Base-by-base conservation (phyloP, 2,329 filamentous ascomycete species). In the Plectosphaerella plurivora region DNA sequence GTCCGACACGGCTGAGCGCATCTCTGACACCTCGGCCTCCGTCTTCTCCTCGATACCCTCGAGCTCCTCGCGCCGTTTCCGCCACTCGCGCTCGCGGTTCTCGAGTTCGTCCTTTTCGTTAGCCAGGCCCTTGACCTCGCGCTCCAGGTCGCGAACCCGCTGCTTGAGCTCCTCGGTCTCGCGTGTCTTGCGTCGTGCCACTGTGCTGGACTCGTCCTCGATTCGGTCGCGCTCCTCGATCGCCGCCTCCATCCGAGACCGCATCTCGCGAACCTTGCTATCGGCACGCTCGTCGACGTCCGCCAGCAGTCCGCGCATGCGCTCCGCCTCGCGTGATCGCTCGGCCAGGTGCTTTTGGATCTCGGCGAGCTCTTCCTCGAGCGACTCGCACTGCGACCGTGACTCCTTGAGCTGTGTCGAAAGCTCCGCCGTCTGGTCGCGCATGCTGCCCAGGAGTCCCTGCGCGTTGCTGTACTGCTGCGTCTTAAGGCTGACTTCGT, bases 181-280 rank as follows among this genome's bases (percentile, higher is more conserved):
- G 47, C 92, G 80, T 7, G 89, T 83, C 55, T 87, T 86, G 44
- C 89, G 82, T 50, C 93, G 81, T 12, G 87, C 88, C 47, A 89
- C 79, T 0, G 85, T 88, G 62, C 84, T 90, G 3, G 91, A 86
- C 70, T 97, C 92, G 57, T 97, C 92, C 69, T 99, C 93, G 2
- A 91, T 86, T 3, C 91, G 84, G 66, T 99, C 94, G 16, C 94
- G 84, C 68, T 99, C 94, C 66, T 97, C 92, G n/a, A 96, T 81
- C 0, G 92, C 92, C 1, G 89, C 78, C 63, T 97, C 93, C 79
- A 97, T 87, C 2, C 88, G 84, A 53, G 90, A 85, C 51, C 90
- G 87, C 85, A 96, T 94, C 58, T 97, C 93, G 25, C 90, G 85
- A 16, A 96, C 82, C 63, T 91, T 89, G 55, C 77, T 76, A 59